Percentiles rank a stretch among this genome's conserved stretches.
phyloP scores from a whole-genome alignment of 2,329 filamentous ascomycete species.

The Aschersonia sp. region DNA sequence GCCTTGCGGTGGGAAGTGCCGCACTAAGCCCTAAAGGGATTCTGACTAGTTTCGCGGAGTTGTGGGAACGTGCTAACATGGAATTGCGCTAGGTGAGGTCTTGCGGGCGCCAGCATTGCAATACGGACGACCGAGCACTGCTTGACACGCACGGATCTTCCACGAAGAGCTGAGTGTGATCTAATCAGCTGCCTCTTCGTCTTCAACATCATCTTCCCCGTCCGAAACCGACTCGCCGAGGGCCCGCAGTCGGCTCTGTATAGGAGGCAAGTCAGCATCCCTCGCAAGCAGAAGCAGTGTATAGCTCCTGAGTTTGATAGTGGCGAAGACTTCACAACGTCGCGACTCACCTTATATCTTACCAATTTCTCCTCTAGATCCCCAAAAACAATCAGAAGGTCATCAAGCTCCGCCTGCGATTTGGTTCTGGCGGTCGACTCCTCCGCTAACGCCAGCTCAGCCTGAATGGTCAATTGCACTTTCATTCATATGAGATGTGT shows the following conservation, averaged over 20 bases:
- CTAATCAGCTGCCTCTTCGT: slow-evolving; percentile 7
- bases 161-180: neutral
- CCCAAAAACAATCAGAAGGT: slow-evolving; percentile 67
- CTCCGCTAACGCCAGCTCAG: slow-evolving; percentile 14
- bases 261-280: neutral
- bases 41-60: too few species aligned
- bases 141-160: slow-evolving; percentile 1
- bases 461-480: slow-evolving; percentile 9
- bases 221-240: slow-evolving; percentile 58
- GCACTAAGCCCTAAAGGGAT: too few species aligned
- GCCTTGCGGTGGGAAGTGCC: too few species aligned
- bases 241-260: slow-evolving; percentile 37
- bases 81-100: too few species aligned
- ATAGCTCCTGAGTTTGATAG: too few species aligned
- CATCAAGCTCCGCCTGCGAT: slow-evolving; percentile 62
- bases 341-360: slow-evolving; percentile 52
- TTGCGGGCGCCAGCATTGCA: too few species aligned
- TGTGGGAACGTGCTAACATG: too few species aligned
- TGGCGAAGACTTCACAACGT: neutral
- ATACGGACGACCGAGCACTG: too few species aligned
- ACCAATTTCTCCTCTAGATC: slow-evolving; percentile 66
- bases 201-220: slow-evolving; percentile 35
- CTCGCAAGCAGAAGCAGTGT: neutral
- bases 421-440: slow-evolving; percentile 49
- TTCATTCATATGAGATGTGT: neutral